Evolutionary conservation across 352 stramenopile species (phyloP), one percentile per base, ranked within the genome.

Genomic region (Globisporangium yorkense): DNA sequence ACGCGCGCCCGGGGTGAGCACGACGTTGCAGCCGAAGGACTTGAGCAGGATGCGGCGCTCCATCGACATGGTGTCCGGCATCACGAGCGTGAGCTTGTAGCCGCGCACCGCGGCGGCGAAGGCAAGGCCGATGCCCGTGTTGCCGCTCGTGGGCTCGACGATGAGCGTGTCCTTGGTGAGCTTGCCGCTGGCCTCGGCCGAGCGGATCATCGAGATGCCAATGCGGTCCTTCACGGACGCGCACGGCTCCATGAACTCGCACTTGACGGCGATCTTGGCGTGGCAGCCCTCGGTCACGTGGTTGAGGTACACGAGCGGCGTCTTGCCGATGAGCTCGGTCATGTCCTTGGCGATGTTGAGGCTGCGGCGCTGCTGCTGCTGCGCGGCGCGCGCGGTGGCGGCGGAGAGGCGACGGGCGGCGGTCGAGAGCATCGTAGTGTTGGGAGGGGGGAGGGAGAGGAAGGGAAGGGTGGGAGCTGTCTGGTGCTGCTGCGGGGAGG

Each of bases 21-120:
- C 83, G 6, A 98, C 79, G 61, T 96, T 76, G 54, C 85, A 94
- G 51, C 89, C 91, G 53, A 97, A 96, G 1, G 92, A 88, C 77
- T 97, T 98, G 57, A 98, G 80, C 35, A 98, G 65, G 47, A 98
- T 97, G 35, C 93, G 92, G 64, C 94, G 89, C 75, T 98, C 94
- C 89, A 98, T 97, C 37, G 77, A 94, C 93, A 98, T 98, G 49
- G 82, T 92, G 77, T 98, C 93, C 12, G 94, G 94, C 93, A 98
- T 98, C 57, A 96, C 96, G 8, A 98, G 77, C 60, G 96, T 96
- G 40, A 98, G 67, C 63, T 94, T 90, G 75, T 97, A 97, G 54
- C 94, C 93, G 33, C 82, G 77, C 63, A 93, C 88, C 8, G 88
- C 85, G 7, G 84, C 85, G 27, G 96, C 92, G 66, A 98, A 97